A percentile compares a stretch with the other conserved stretches of the same genome.
Conservation (phyloP, 495 filamentous ascomycete genomes). For the Aspergillus bridgeri region DNA sequence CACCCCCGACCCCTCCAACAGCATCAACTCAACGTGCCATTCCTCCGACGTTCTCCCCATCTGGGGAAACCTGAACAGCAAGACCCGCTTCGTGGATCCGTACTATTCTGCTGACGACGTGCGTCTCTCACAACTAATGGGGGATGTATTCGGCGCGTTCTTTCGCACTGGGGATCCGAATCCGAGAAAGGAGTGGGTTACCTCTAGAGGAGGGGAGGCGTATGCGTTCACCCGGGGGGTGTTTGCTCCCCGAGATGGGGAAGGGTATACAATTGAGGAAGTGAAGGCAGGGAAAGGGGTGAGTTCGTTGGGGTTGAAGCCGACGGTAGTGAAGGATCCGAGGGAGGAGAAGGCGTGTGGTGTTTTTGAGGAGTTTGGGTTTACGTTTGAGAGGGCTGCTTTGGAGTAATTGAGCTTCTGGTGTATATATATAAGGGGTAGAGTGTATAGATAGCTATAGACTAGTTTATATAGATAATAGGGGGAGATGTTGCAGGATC, state of each 20-base stretch:
- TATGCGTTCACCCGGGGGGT: slow-evolving; percentile 1
- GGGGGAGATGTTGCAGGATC: too few relatives aligned
- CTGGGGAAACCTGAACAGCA: slow-evolving; percentile 32
- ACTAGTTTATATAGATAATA: too few relatives aligned
- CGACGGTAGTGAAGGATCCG: slow-evolving; percentile 11
- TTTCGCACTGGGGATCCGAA: slow-evolving; percentile 25
- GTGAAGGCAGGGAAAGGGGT: slow-evolving; percentile 7
- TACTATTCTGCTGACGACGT: slow-evolving; percentile 23
- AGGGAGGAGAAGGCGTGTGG: slow-evolving; percentile 17
- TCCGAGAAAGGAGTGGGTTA: slow-evolving; percentile 1
- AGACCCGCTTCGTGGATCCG: slow-evolving; percentile 24
- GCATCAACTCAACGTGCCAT: slow-evolving; percentile 31
- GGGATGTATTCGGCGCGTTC: slow-evolving; percentile 28
- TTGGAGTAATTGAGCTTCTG: not conserved
- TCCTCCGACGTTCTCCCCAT: slow-evolving; percentile 26
- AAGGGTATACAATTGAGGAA: slow-evolving; percentile 15
- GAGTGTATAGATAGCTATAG: too few relatives aligned
- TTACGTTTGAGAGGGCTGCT: slow-evolving; percentile 21
- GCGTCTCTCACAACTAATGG: slow-evolving; percentile 25
- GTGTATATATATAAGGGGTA: too few relatives aligned
- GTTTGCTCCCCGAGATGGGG: too few relatives aligned
- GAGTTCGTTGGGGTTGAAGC: slow-evolving; percentile 19
- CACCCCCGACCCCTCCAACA: slow-evolving; percentile 16
- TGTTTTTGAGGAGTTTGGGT: slow-evolving; percentile 27
- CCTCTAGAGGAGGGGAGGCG: not conserved